Percentiles rank a stretch among this genome's conserved stretches.
These are phyloP conservation scores for Mycena chlorophos DNA, from an alignment of 768 basidiomycete genomes.

Conservation along the genomic window DNA sequence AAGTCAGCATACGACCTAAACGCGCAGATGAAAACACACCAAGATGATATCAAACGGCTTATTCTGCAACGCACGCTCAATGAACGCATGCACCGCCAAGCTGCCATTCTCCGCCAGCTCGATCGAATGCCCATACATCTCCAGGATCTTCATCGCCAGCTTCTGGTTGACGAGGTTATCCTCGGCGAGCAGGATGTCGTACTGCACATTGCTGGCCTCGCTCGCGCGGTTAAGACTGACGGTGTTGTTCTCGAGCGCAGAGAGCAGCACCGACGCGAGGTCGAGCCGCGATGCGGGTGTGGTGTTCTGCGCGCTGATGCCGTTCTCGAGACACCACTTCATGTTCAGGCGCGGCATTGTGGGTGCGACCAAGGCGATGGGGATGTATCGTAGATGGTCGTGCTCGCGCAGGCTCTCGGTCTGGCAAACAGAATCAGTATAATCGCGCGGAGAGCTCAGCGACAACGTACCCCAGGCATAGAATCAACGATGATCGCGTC, in stretches of 20 bases:
- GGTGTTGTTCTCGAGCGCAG: conserved; percentile 93
- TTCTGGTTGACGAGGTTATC: conserved; percentile 97
- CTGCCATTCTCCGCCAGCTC: conserved; percentile 98
- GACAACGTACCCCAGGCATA: conserved; percentile 64
- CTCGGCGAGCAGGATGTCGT: conserved; percentile 94
- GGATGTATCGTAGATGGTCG: conserved; percentile 95
- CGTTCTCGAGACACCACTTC: conserved; percentile 96
- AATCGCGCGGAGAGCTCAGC: conserved; percentile 1
- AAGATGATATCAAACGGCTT: conserved; percentile 90
- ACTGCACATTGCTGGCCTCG: conserved; percentile 80
- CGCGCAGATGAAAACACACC: conserved; percentile 38
- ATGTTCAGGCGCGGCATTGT: conserved; percentile 75
- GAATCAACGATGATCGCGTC: conserved; percentile 97
- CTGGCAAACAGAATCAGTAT: conserved; percentile 38
- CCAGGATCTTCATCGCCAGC: conserved; percentile 92
- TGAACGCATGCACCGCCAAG: conserved; percentile 90
- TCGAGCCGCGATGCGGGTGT: conserved; percentile 88
- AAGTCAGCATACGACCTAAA: conserved; percentile 6
- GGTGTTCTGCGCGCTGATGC: conserved; percentile 92
- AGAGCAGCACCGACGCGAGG: conserved; percentile 86
- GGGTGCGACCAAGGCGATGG: conserved; percentile 87
- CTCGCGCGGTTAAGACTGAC: conserved; percentile 71
- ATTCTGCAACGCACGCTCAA: conserved; percentile 65
- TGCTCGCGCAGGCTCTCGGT: conserved; percentile 88
- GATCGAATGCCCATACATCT: conserved; percentile 92